These are phyloP conservation scores for Lactifluus hygrophoroides DNA, from an alignment of 768 basidiomycete species.

Conservation along the genomic window DNA sequence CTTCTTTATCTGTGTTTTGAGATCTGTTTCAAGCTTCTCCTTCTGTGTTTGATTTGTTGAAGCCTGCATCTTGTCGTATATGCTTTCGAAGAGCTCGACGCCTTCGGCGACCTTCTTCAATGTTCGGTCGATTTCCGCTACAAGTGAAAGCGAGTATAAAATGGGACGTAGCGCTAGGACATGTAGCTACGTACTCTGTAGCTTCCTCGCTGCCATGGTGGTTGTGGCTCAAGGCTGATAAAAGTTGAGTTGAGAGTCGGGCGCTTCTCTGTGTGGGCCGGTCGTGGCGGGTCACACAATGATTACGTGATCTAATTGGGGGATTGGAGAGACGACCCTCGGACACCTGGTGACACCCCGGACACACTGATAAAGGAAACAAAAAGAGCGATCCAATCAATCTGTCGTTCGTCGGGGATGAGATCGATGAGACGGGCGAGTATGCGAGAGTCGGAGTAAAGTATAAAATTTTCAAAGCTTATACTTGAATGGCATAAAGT, in stretches of 20 bases:
- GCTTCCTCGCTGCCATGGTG: slow-evolving; percentile 82
- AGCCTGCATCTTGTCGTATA: slow-evolving; percentile 97
- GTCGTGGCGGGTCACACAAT: not conserved
- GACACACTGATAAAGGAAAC: no score
- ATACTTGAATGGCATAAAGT: not conserved
- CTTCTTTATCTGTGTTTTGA: slow-evolving; percentile 99
- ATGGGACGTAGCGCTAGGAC: not conserved
- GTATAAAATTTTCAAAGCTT: not conserved
- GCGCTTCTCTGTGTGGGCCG: not conserved
- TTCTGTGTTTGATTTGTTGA: slow-evolving; percentile 96
- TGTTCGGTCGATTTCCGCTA: slow-evolving; percentile 98
- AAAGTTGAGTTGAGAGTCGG: not conserved
- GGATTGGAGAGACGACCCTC: slow-evolving; percentile 3
- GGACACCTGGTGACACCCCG: not conserved
- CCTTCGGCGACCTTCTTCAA: slow-evolving; percentile 96
- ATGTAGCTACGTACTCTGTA: slow-evolving; percentile 54
- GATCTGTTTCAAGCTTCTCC: slow-evolving; percentile 91
- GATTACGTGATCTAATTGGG: slow-evolving; percentile 2
- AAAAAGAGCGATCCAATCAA: no score
- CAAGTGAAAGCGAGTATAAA: not conserved
- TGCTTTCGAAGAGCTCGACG: slow-evolving; percentile 89
- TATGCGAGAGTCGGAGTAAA: not conserved
- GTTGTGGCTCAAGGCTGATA: slow-evolving; percentile 13
- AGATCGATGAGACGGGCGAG: not conserved
- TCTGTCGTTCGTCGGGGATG: no score